A percentile compares a stretch with the other conserved stretches of the same genome.
Evolutionary conservation across 2,329 filamentous ascomycete species (phyloP).

Genomic region (Diplocarpon mali): DNA sequence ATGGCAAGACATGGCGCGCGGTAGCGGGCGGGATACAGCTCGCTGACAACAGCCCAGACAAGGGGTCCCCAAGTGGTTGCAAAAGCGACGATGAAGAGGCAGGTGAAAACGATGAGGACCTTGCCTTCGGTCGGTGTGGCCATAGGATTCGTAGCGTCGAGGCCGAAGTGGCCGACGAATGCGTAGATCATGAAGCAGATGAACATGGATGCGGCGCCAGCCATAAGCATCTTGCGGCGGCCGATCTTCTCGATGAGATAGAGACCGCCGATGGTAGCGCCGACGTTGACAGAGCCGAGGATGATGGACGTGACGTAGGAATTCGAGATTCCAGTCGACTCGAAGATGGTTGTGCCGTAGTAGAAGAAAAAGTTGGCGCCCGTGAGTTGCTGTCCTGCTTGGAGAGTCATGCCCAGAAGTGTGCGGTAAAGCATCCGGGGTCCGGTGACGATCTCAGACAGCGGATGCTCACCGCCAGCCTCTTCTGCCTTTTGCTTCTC

Average conservation of each 20-base stretch:
- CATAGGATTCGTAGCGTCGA: slow-evolving; percentile 33
- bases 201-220: slow-evolving; percentile 51
- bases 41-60: slow-evolving; percentile 54
- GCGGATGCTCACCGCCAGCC: slow-evolving; percentile 24
- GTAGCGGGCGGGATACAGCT: slow-evolving; percentile 55
- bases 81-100: slow-evolving; percentile 52
- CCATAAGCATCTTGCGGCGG: slow-evolving; percentile 50
- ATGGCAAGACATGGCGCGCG: slow-evolving; percentile 49
- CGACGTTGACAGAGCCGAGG: slow-evolving; percentile 55
- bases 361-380: slow-evolving; percentile 61
- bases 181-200: slow-evolving; percentile 47
- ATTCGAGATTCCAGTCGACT: slow-evolving; percentile 51
- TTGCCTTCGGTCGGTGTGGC: slow-evolving; percentile 40
- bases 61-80: slow-evolving; percentile 62
- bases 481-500: slow-evolving; percentile 40
- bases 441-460: slow-evolving; percentile 54
- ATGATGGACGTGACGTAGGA: slow-evolving; percentile 59
- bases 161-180: slow-evolving; percentile 37
- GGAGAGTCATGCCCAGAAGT: slow-evolving; percentile 48
- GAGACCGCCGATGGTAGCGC: slow-evolving; percentile 52
- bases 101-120: slow-evolving; percentile 57
- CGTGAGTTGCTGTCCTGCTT: slow-evolving; percentile 57
- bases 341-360: slow-evolving; percentile 56
- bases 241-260: slow-evolving; percentile 56
- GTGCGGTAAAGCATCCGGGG: slow-evolving; percentile 56